Base-by-base conservation (phyloP, 2,329 filamentous ascomycete genomes). In the Sphaerulina musiva region DNA sequence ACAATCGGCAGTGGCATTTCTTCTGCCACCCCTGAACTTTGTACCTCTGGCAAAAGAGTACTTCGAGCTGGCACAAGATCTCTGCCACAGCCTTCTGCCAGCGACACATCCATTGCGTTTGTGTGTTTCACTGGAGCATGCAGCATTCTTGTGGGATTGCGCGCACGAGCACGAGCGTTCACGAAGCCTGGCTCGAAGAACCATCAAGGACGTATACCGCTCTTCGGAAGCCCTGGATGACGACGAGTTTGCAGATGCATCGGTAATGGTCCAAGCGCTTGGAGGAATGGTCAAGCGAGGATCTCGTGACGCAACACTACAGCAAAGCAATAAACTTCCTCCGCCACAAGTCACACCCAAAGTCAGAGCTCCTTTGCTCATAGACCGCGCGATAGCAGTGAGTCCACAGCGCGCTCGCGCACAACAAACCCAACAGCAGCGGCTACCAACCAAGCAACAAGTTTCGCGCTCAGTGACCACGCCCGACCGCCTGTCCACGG, bases 111-210 rank as follows among this genome's bases (percentile, higher is more conserved):
- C 93, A 0, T 75, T 98, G 12, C 85, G 92, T 1, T 76, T 98
- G 0, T 95, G 89, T 0, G 86, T 95, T 49, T 93, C 93, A 65
- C 86, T 95, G 1, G 93, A 98, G 70, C 95, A 95, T 69, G 83
- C 87, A 11, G 91, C 91, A 0, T 98, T 96, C 68, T 75, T 96
- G 1, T 96, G 92, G 75, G 93, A 97, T 67, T 97, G 92, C 66
- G 78, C 89, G 2, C 89, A 93, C 67, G 90, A 97, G 63, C 77
- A 81, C 45, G 84, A 91, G 20, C 82, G 78, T 36, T 90, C 89
- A 48, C 80, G 91, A 32, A 80, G 81, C 51, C 72, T 96, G 11
- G 92, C 93, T 9, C 86, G 88, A 64, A 80, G 84, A 38, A 89
- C 91, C 2, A 93, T 97, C 57, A 80, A 87, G 41, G 89, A 95